Base-by-base conservation (phyloP, 805 yeast species). In the Maudiozyma serrabonitensis region DNA sequence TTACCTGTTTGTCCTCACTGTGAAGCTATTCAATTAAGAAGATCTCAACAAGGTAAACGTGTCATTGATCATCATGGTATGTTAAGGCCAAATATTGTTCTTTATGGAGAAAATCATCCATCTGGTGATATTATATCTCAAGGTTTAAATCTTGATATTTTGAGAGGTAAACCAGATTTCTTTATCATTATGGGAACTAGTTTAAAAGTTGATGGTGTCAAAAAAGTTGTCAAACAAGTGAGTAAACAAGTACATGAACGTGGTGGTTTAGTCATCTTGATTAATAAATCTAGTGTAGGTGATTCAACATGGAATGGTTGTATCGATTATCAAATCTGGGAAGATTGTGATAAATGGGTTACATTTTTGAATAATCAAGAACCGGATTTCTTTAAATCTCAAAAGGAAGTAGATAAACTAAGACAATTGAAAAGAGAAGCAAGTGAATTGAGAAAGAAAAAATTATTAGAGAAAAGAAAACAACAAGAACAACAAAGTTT, bases 61-160 rank as follows among this genome's bases (percentile, higher is more conserved):
- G 63, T 77, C 8, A 79, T 85, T 1, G 83, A 87, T 0, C 71
- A 72, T 41, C 78, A 83, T 5, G 99, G 99, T 0, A 67, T 79
- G 25, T 69, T 93, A 42, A 74, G 96, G 50, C 99, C 99, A 5
- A 84, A 84, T 58, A 89, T 91, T 50, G 95, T 91, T 1, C 72
- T 91, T 21, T 91, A 91, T 64, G 97, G 97, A 1, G 98, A 91
- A 62, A 82, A 89, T 58, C 98, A 91, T 66, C 96, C 96, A 1
- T 79, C 80, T 53, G 81, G 89, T 5, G 96, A 87, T 52, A 68
- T 73, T n/a, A 80, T 91, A 41, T 84, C 95, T 2, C 75, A 74
- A 44, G 88, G 89, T 7, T 67, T 87, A 39, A 75, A 71, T 46
- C 71, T 75, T 19, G 98, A 91, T 67, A 60, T 87, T 50, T 45